Evolutionary conservation across 306 rosid genomes (phyloP).

Genomic region (Heteromeles arbutifolia): DNA sequence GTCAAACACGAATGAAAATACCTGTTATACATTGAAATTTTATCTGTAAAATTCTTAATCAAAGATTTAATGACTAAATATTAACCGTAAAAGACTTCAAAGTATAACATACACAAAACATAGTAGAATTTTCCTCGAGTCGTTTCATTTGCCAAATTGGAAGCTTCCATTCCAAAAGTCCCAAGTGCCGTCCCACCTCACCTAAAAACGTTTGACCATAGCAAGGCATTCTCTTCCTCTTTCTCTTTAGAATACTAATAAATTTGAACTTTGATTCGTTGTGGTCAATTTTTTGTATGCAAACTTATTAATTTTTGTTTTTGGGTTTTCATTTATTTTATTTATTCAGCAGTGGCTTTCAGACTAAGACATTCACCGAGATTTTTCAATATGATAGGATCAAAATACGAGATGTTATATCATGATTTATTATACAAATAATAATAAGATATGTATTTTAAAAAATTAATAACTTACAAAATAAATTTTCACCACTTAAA

Average conservation of each 20-base stretch:
- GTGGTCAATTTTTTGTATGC: not conserved
- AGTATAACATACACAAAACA: too few relatives aligned
- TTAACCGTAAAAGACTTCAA: too few relatives aligned
- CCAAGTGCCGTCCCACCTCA: not conserved
- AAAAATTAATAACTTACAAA: too few relatives aligned
- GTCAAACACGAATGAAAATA: too few relatives aligned
- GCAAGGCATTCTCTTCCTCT: not conserved
- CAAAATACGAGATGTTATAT: too few relatives aligned
- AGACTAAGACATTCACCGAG: not conserved
- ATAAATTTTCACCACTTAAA: too few relatives aligned
- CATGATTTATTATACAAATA: too few relatives aligned
- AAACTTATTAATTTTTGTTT: not conserved
- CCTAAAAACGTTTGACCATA: not conserved
- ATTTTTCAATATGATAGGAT: too few relatives aligned
- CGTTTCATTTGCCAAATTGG: not conserved
- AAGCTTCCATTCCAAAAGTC: not conserved
- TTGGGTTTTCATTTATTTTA: not conserved
- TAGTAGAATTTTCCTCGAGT: too few relatives aligned
- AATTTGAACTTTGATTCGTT: not conserved
- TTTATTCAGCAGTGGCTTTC: not conserved
- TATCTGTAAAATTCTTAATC: too few relatives aligned
- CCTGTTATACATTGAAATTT: too few relatives aligned
- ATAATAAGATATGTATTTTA: accelerated
- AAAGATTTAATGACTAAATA: too few relatives aligned
- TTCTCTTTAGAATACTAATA: not conserved